Base-by-base conservation (phyloP, 73 alveolate genomes). In the Paramecium primaurelia region DNA sequence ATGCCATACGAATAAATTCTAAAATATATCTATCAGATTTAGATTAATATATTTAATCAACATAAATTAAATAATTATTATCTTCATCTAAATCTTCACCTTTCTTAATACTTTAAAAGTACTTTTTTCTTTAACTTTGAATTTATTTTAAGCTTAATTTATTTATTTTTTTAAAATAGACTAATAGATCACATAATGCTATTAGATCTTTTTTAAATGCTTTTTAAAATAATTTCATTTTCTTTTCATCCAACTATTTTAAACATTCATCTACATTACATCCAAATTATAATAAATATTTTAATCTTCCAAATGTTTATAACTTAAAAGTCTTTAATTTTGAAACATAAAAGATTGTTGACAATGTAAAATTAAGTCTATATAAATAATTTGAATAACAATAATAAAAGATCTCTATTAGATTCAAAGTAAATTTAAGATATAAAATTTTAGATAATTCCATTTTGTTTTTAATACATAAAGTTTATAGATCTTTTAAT, bases 371-470 rank as follows among this genome's bases (percentile, higher is more conserved):
- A 47, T 80, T 80, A 3, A 80, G 28, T 32, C 91, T 80, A 44
- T 80, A 80, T 26, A 80, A 80, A 80, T 49, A 42, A 2, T 80
- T 42, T 25, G 47, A 26, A 80, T 80, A 80, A 8, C 91, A 80
- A 1, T 40, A 0, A 26, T 25, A 59, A 40, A 80, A 80, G 25
- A 80, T 80, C 3, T 80, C 58, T 12, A 80, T 22, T 1, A 80
- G 45, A 10, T 64, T 28, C 0, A 40, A 32, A 14, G 77, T 22
- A 6, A 80, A 42, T 47, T 49, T 80, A 37, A 12, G 69, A 54
- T 54, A 54, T 18, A 54, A 54, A 54, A 54, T 11, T 25, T 45
- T 38, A 45, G 42, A 44, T 25, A 80, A 25, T 59, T 80, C 47
- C 34, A 26, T 26, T 45, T 38, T 2, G 16, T 28, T 26, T 18